phyloP scores from a whole-genome alignment of 2,329 filamentous ascomycete species.

The Ceratocystis lukuohia region DNA sequence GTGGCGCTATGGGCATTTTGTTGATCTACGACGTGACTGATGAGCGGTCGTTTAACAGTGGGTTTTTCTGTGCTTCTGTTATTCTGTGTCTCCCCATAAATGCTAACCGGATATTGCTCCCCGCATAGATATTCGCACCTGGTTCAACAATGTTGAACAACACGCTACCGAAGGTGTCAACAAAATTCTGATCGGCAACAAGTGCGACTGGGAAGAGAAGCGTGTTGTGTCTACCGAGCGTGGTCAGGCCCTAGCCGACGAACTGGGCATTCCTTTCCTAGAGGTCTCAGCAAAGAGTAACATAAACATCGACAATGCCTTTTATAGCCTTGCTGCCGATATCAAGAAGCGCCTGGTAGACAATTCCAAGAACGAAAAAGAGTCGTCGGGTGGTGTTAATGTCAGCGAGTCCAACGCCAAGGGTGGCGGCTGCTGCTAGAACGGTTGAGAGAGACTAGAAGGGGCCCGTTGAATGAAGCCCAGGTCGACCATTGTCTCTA shows the following conservation, averaged over 20 bases:
- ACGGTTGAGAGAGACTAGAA: background rate
- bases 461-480: background rate
- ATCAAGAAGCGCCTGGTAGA: constrained; percentile 99
- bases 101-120: constrained; percentile 15
- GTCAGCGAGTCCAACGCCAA: constrained; percentile 47
- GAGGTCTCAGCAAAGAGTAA: constrained; percentile 98
- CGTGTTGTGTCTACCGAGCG: constrained; percentile 84
- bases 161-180: constrained; percentile 97
- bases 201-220: constrained; percentile 99
- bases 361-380: constrained; percentile 63
- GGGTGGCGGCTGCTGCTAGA: constrained; percentile 66
- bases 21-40: constrained; percentile 98
- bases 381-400: constrained; percentile 47
- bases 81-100: constrained; percentile 11
- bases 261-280: constrained; percentile 94
- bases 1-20: constrained; percentile 95
- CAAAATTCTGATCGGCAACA: constrained; percentile 99
- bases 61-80: constrained; percentile 25
- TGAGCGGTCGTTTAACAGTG: constrained; percentile 89
- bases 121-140: constrained; percentile 80
- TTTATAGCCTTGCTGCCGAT: constrained; percentile 85
- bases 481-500: background rate
- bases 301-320: constrained; percentile 99
- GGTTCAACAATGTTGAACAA: constrained; percentile 98
- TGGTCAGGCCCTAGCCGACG: constrained; percentile 84